Conservation (phyloP, 2,329 filamentous ascomycete genomes). For the Diaporthe capsici region DNA sequence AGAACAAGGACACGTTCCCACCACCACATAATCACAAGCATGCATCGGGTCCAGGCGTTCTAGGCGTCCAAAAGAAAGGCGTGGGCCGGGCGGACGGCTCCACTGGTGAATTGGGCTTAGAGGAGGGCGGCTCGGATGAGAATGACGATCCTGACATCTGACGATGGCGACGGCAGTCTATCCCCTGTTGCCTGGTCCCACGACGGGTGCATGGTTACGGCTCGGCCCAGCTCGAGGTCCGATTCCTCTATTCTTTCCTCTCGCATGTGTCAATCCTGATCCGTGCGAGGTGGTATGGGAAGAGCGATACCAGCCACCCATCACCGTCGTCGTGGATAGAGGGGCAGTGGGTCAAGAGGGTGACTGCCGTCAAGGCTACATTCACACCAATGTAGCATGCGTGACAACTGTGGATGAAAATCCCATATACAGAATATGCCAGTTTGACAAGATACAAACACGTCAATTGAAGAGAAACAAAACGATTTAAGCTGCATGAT, state of each 20-base stretch:
- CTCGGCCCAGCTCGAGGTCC: constrained; percentile 6
- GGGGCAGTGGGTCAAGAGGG: constrained; percentile 74
- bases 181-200: constrained; percentile 78
- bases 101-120: constrained; percentile 53
- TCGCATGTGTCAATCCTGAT: constrained; percentile 24
- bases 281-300: constrained; percentile 20
- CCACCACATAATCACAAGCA: constrained; percentile 54
- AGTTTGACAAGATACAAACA: not conserved
- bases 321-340: constrained; percentile 61
- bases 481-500: not conserved
- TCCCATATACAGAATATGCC: not conserved
- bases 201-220: constrained; percentile 47
- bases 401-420: not conserved
- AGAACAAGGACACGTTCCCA: constrained; percentile 45
- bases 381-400: constrained; percentile 5
- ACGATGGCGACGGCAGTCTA: constrained; percentile 71
- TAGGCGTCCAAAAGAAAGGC: constrained; percentile 63
- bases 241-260: not conserved
- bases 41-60: constrained; percentile 63
- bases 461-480: constrained; percentile 24
- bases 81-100: constrained; percentile 46
- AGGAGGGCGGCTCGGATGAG: constrained; percentile 69
- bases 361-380: constrained; percentile 66
- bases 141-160: constrained; percentile 77
- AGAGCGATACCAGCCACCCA: not conserved